These are phyloP conservation scores for Panicum miliaceum DNA, from an alignment of 176 grass and related monocot genomes.

Conservation along the genomic window DNA sequence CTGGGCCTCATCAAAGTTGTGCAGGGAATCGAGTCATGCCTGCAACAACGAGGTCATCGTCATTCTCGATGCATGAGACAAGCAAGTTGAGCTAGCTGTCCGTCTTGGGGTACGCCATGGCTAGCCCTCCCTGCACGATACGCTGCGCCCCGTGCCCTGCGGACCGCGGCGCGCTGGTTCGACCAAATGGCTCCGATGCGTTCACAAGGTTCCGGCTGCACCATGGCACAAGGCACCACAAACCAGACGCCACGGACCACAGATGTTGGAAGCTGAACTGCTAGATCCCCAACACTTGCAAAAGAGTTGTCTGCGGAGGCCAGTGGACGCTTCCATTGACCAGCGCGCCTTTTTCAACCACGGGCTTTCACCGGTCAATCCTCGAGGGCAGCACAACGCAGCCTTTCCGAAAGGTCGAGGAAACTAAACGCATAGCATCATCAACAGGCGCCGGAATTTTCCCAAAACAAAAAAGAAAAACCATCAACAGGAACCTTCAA, in stretches of 20 bases:
- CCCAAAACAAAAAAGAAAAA: too few species aligned
- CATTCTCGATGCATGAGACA: not conserved
- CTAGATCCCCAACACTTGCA: not conserved
- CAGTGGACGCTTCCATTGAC: not conserved
- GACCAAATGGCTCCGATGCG: not conserved
- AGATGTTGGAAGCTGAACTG: not conserved
- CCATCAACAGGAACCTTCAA: not conserved
- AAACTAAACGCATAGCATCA: not conserved
- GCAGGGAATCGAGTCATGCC: too few species aligned
- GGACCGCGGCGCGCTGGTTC: not conserved
- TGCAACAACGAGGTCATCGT: too few species aligned
- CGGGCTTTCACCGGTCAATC: not conserved
- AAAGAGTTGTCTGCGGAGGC: not conserved
- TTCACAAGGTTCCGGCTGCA: not conserved
- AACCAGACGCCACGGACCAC: not conserved
- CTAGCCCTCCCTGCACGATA: not conserved
- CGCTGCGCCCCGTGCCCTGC: not conserved
- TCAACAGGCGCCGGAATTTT: too few species aligned
- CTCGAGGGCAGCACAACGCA: not conserved
- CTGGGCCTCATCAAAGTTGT: not conserved
- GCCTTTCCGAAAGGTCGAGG: not conserved
- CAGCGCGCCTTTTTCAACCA: not conserved
- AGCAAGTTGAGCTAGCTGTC: not conserved
- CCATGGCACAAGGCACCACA: constrained; percentile 11
- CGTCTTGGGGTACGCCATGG: not conserved